phyloP scores from a whole-genome alignment of 306 rosid genomes.

The Lathyrus oleraceus region DNA sequence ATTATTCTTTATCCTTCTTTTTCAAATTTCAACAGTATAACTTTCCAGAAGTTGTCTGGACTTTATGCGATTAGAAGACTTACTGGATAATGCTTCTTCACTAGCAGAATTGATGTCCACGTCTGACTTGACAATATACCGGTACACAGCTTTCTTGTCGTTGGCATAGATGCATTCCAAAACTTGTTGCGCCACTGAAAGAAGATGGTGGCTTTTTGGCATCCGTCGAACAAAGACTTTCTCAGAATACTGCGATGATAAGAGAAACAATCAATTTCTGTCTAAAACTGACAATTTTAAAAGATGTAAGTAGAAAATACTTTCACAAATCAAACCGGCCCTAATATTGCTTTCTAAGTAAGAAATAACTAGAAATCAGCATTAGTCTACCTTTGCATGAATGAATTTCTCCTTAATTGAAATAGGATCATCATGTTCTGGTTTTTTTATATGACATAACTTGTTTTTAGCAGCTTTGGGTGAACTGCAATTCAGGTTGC shows the following conservation, averaged over 20 bases:
- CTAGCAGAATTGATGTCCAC: conserved; percentile 49
- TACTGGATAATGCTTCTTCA: conserved; percentile 45
- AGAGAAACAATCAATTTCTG: conserved; percentile 35
- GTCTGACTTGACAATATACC: conserved; percentile 51
- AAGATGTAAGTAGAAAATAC: no score
- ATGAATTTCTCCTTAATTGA: conserved; percentile 71
- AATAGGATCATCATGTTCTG: conserved; percentile 59
- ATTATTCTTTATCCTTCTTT: conserved; percentile 3
- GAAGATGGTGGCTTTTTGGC: conserved; percentile 35
- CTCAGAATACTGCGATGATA: conserved; percentile 63
- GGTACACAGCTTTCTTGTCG: conserved; percentile 75
- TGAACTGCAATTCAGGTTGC: conserved; percentile 46
- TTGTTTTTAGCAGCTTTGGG: conserved; percentile 43
- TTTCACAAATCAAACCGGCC: no score
- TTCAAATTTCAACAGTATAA: conserved; percentile 25
- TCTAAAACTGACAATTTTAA: no score
- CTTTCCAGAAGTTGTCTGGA: background rate
- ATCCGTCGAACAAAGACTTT: conserved; percentile 58
- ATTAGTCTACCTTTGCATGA: conserved; percentile 60
- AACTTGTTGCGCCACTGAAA: conserved; percentile 45
- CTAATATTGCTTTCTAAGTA: conserved; percentile 1
- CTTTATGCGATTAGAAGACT: conserved; percentile 22
- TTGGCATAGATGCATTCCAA: conserved; percentile 59
- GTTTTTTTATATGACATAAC: conserved; percentile 51
- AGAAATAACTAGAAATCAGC: conserved; percentile 11